phyloP scores from a whole-genome alignment of 2,329 filamentous ascomycete genomes.

The Botrytis cinerea region DNA sequence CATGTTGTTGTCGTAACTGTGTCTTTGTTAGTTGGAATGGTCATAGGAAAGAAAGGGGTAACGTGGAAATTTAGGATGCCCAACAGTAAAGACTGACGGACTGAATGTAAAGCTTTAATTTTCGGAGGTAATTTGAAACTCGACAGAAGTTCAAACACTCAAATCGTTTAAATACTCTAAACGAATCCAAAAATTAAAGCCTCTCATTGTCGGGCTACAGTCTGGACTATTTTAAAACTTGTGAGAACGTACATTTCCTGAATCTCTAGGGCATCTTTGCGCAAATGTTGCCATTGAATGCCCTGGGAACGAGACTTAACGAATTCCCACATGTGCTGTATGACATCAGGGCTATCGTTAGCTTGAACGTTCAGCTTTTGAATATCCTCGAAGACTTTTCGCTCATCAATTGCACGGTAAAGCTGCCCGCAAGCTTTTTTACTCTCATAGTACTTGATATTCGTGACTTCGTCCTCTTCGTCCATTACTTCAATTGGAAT shows the following conservation, averaged over 20 bases:
- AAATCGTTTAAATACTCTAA: background rate
- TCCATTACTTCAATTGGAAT: constrained; percentile 42
- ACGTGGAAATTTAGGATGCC: constrained; percentile 29
- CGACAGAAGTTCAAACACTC: background rate
- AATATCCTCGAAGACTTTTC: constrained; percentile 54
- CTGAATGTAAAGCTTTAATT: background rate
- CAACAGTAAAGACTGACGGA: background rate
- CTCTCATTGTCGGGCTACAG: background rate
- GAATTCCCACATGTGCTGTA: constrained; percentile 45
- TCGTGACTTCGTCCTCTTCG: constrained; percentile 50
- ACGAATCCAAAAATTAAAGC: background rate
- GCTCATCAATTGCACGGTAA: constrained; percentile 73
- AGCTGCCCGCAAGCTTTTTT: constrained; percentile 68
- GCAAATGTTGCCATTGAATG: constrained; percentile 46
- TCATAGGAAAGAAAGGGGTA: background rate
- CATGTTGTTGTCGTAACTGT: constrained; percentile 56
- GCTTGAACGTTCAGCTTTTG: constrained; percentile 19
- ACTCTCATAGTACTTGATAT: constrained; percentile 64
- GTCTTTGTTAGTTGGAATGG: background rate
- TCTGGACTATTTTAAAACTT: background rate
- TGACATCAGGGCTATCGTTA: constrained; percentile 29
- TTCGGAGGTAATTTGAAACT: background rate
- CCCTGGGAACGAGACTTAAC: constrained; percentile 41
- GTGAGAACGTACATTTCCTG: constrained; percentile 47
- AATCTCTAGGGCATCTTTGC: constrained; percentile 45